Conservation (phyloP, 2,329 filamentous ascomycete genomes). For the Cytospora mali region DNA sequence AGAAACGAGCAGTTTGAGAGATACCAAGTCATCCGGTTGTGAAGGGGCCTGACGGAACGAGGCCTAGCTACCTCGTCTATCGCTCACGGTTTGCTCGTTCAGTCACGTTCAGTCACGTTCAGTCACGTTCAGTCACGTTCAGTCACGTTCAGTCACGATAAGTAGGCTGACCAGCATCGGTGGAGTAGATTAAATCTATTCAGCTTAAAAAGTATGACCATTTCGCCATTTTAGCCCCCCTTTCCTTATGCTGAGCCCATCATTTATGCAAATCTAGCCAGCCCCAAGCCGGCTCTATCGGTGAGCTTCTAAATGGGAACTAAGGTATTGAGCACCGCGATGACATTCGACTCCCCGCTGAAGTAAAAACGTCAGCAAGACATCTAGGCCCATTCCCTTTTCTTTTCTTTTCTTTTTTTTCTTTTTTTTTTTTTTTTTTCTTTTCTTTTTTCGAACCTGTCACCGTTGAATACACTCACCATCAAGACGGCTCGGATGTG, state of each 20-base stretch:
- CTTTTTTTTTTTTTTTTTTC: not conserved
- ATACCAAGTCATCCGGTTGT: not conserved
- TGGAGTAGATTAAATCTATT: not conserved
- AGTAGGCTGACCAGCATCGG: not conserved
- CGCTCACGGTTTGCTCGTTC: not conserved
- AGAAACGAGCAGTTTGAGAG: not conserved
- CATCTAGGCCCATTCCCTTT: too few relatives aligned
- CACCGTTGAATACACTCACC: slow-evolving; percentile 5
- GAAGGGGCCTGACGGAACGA: not conserved
- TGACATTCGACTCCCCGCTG: not conserved
- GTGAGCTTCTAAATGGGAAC: not conserved
- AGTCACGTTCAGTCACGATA: too few relatives aligned
- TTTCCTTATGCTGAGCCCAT: not conserved
- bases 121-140: too few relatives aligned
- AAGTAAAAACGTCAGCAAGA: not conserved
- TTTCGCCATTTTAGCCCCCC: not conserved
- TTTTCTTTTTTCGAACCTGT: not conserved
- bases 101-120: too few relatives aligned
- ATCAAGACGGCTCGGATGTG: slow-evolving; percentile 2
- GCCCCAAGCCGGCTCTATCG: not conserved
- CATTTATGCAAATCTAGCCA: not conserved
- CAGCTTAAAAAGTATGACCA: not conserved
- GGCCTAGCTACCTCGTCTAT: not conserved
- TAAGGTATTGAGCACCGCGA: not conserved
- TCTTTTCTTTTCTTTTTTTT: not conserved